Evolutionary conservation across 2,329 filamentous ascomycete species (phyloP), one percentile per base, ranked within the genome.

Genomic region (Penicillium olsonii): DNA sequence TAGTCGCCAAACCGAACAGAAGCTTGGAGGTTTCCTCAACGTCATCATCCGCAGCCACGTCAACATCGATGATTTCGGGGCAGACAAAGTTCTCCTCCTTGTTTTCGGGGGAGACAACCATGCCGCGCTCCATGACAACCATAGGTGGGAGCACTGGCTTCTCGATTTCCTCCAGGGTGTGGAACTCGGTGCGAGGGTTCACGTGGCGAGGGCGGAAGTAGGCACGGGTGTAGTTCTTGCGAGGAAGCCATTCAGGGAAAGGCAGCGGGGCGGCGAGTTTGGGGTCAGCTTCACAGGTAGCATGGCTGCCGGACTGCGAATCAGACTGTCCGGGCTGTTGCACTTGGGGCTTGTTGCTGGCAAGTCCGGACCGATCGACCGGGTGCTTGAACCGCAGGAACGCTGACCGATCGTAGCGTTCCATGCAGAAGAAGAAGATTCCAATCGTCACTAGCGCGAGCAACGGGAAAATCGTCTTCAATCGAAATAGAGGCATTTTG

Each of bases 211-310:
- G 68, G 37, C 70, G 71, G 57, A 74, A 64, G 56, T 73, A 73
- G 52, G 66, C 62, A 42, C 71, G 71, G 26, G 70, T 74, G 54
- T 72, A 74, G 59, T 74, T 73, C 65, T 74, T 74, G 62, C 68
- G 70, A 15, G 62, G 60, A 33, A 74, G 66, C 71, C 71, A 74
- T 60, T 74, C 71, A 37, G 61, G 57, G 59, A 73, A 69, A 7
- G 69, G 62, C 27, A 74, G 48, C 11, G 69, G 68, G 20, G 69
- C 66, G 39, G 65, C 57, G 24, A 66, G 50, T 39, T 62, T 62
- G 10, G 67, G 65, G 37, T 72, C 67, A 15, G 64, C 60, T 27
- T 69, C 68, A 51, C 71, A 74, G 38, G 66, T 54, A 38, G 58
- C 60, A 55, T 42, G 8, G 49, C 50, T 20, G 34, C 61, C 59